Base-by-base conservation (phyloP, 2,329 filamentous ascomycete species). In the Cercospora sp. region DNA sequence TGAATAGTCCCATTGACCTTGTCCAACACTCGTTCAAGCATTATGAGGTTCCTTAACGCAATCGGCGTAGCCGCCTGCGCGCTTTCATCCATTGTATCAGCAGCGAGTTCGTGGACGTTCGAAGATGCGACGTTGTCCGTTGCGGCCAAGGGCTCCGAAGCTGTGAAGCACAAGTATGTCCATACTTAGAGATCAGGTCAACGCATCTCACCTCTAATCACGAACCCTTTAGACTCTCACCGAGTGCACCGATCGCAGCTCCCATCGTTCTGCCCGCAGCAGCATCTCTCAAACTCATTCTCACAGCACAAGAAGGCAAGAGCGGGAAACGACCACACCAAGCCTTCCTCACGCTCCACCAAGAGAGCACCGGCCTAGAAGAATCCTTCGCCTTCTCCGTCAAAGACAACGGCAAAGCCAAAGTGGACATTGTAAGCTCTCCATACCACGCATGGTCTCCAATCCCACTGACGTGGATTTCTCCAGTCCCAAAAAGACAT, bases 281-380 rank as follows among this genome's bases (percentile, higher is more conserved):
- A 64, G 93, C 96, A 77, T 88, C 89, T 51, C 84, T 98, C 77
- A 97, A 95, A 83, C 83, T 99, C 73, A 82, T 89, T 73, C 83
- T 99, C 75, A 97, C 93, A 37, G 87, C 92, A 8, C 90, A 91
- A 78, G 92, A 97, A 77, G 89, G 87, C 77, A 89, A 89, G 81
- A 90, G 89, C 74, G 86, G 88, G 58, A 94, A 93, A 85, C 89
- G 91, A 72, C 93, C 95, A 74, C 95, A 99, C 81, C 95, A 99
- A 82, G 93, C 93, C 5, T 97, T 97, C 83, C 85, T 99, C 64
- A 85, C 95, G 16, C 81, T 99, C 67, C 89, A 88, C 74, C 93
- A 98, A 74, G 83, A 86, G 10, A 82, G 85, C 12, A 90, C 89
- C 10, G 92, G 92, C 40, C 84, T 99, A 58, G 94, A 98, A 80